These are phyloP conservation scores for Podospora conica DNA, from an alignment of 495 filamentous ascomycete species.

Conservation along the genomic window DNA sequence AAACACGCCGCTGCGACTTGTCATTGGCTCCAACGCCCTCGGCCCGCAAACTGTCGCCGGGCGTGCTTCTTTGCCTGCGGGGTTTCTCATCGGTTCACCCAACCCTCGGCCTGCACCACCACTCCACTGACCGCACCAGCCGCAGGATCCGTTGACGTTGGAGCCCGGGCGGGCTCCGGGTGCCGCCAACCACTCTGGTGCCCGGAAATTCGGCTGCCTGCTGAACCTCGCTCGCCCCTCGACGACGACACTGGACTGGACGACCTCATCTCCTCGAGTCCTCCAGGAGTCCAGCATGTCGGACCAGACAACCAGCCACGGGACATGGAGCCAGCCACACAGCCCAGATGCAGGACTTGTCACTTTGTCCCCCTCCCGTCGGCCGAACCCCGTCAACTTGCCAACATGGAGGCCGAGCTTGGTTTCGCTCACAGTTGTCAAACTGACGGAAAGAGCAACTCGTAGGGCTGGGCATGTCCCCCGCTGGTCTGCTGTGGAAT, in stretches of 20 bases:
- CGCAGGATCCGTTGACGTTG: background rate
- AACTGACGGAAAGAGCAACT: conserved; percentile 12
- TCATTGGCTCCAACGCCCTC: background rate
- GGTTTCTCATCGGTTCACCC: background rate
- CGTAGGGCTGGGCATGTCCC: conserved; percentile 17
- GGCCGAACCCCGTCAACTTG: no score
- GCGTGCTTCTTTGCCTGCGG: background rate
- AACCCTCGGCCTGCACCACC: background rate
- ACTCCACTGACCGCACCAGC: no score
- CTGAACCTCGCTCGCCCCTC: background rate
- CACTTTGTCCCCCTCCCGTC: no score
- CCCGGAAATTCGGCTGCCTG: background rate
- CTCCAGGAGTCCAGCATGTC: no score
- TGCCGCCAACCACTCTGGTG: background rate
- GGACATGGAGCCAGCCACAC: no score
- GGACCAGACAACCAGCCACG: background rate
- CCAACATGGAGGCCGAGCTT: no score
- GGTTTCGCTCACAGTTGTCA: no score
- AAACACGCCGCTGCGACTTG: background rate
- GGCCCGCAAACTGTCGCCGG: no score
- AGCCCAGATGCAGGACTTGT: no score
- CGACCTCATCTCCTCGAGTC: no score
- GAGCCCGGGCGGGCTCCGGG: background rate
- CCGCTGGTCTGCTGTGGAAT: background rate
- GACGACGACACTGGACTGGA: background rate